Conservation (phyloP, 2,329 filamentous ascomycete species). For the Stachybotrys echinatus region DNA sequence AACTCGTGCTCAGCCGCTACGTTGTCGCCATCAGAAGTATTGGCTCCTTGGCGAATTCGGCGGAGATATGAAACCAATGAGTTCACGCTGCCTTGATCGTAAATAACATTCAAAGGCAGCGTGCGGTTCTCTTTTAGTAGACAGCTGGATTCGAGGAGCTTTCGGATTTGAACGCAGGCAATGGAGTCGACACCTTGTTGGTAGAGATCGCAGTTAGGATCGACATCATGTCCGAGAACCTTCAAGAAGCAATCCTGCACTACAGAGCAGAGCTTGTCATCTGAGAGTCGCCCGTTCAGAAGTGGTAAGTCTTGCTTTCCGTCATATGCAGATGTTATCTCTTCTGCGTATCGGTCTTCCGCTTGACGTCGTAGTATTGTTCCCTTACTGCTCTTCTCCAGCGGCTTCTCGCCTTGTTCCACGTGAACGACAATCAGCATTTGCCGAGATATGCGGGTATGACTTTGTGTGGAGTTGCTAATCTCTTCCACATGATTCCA, state of each 20-base stretch:
- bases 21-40: neutral
- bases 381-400: constrained; percentile 60
- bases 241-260: constrained; percentile 26
- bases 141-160: constrained; percentile 19
- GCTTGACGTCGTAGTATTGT: constrained; percentile 48
- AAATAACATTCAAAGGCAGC: constrained; percentile 53
- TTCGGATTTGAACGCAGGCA: constrained; percentile 46
- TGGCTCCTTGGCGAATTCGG: neutral
- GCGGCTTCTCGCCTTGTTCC: constrained; percentile 10
- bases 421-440: constrained; percentile 44
- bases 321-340: constrained; percentile 42
- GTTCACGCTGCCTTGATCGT: constrained; percentile 51
- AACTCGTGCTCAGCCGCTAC: neutral
- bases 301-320: neutral
- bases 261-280: constrained; percentile 25
- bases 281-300: constrained; percentile 11
- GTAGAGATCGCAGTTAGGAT: constrained; percentile 46
- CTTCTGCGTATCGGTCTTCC: constrained; percentile 39
- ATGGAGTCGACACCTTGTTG: constrained; percentile 56
- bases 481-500: constrained; percentile 38
- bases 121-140: constrained; percentile 4
- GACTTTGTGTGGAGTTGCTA: constrained; percentile 43
- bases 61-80: constrained; percentile 15
- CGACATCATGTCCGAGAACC: constrained; percentile 19
- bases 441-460: constrained; percentile 41